These are phyloP conservation scores for Phytophthora agathidicida DNA, from an alignment of 352 stramenopile genomes.

Conservation along the genomic window DNA sequence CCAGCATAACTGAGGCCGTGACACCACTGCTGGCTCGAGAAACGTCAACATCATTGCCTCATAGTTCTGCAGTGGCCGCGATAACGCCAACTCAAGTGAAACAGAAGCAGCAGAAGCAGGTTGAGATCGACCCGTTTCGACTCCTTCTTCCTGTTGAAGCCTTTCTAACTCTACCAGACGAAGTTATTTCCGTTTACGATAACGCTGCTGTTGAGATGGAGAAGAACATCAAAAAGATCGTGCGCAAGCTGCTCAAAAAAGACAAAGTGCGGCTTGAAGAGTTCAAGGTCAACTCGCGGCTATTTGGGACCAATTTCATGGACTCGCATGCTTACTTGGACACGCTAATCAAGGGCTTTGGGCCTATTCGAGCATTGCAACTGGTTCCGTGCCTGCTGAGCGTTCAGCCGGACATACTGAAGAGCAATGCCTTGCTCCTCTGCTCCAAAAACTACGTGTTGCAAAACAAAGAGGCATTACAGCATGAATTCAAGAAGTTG, in stretches of 20 bases:
- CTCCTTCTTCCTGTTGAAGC: conserved; percentile 53
- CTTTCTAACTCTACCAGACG: conserved; percentile 55
- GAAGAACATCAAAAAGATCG: conserved; percentile 70
- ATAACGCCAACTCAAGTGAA: not conserved
- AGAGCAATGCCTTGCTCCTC: conserved; percentile 59
- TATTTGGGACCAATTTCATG: conserved; percentile 86
- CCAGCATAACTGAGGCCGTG: not conserved
- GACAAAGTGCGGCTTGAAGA: conserved; percentile 66
- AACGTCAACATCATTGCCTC: not conserved
- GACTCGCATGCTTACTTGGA: conserved; percentile 70
- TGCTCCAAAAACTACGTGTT: conserved; percentile 58
- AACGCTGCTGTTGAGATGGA: conserved; percentile 67
- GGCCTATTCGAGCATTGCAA: conserved; percentile 56
- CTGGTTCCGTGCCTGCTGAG: conserved; percentile 70
- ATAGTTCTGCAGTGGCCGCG: not conserved
- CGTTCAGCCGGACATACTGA: conserved; percentile 68
- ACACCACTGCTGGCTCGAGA: not conserved
- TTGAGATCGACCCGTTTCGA: conserved; percentile 53
- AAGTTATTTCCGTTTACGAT: conserved; percentile 67
- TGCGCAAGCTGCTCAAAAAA: conserved; percentile 74
- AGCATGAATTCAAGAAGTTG: conserved; percentile 36
- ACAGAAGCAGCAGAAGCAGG: not conserved
- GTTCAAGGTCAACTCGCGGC: conserved; percentile 82
- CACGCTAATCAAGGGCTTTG: conserved; percentile 68
- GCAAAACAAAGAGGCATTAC: conserved; percentile 44